Evolutionary conservation across 371 early-diverging fungal genomes (phyloP).

Genomic region (Dichotomocladium elegans): DNA sequence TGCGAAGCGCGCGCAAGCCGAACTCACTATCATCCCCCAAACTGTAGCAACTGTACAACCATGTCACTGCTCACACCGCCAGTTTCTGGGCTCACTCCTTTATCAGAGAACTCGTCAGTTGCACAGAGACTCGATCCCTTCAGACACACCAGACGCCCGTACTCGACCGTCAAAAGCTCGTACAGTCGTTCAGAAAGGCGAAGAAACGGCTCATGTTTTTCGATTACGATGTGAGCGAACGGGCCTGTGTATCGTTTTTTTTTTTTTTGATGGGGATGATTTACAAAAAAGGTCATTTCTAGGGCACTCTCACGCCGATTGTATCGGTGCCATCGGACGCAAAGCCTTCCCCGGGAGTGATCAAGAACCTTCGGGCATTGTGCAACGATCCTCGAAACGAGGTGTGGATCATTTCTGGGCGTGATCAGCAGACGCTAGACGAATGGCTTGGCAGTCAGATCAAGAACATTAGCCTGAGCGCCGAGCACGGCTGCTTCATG

Average conservation of each 20-base stretch:
- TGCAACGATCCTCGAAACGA: slow-evolving; percentile 73
- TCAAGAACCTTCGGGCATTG: slow-evolving; percentile 56
- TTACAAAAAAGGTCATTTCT: neutral
- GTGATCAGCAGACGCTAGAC: slow-evolving; percentile 82
- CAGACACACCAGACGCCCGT: slow-evolving; percentile 62
- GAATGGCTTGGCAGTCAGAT: slow-evolving; percentile 71
- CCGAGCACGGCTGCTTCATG: slow-evolving; percentile 94
- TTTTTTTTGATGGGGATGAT: neutral
- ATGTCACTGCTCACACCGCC: slow-evolving; percentile 88
- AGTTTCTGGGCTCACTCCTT: slow-evolving; percentile 88
- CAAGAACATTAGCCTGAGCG: slow-evolving; percentile 75
- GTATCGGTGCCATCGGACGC: slow-evolving; percentile 66
- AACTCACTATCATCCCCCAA: neutral
- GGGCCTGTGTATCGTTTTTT: too few species aligned
- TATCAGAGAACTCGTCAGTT: slow-evolving; percentile 52
- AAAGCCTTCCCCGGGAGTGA: slow-evolving; percentile 59
- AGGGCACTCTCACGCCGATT: slow-evolving; percentile 84
- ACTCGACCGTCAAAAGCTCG: slow-evolving; percentile 46
- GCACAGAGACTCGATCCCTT: slow-evolving; percentile 29
- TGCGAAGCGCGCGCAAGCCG: too few species aligned
- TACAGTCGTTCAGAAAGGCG: slow-evolving; percentile 43
- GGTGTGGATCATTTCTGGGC: slow-evolving; percentile 91
- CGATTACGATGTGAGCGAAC: slow-evolving; percentile 78
- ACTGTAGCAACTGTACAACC: slow-evolving; percentile 69
- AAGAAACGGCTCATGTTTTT: slow-evolving; percentile 73